Base-by-base conservation (phyloP, 495 filamentous ascomycete genomes). In the Penicillium canescens region DNA sequence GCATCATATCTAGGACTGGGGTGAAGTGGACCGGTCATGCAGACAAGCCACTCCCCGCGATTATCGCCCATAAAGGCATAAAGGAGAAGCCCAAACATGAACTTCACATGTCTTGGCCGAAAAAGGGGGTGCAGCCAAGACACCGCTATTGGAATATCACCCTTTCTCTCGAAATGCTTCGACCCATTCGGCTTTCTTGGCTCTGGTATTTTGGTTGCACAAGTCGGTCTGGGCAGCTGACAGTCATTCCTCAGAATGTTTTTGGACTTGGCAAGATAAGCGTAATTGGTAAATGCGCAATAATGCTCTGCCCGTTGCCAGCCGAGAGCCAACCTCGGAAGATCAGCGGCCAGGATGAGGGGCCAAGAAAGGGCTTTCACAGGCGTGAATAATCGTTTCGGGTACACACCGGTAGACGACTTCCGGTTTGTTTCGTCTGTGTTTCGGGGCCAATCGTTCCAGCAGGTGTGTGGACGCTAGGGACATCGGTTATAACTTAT, bases 301-400 rank as follows among this genome's bases (percentile, higher is more conserved):
- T 57, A 52, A 55, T 37, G 52, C 9, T 58, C 51, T 56, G 42
- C 52, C 64, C 66, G 61, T 65, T 49, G 58, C 66, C 49, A 62
- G 51, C 61, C 68, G 64, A 64, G 56, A 60, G 57, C 52, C 59
- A 60, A 55, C 66, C 65, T 71, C 69, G 68, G 71, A 67, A 64
- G 69, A 73, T 74, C 71, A 67, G 60, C 69, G 57, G 58, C 67
- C 59, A 72, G 65, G 68, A 62, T 65, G 58, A 56, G 51, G 50
- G 60, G 59, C 62, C 60, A 59, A 61, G 62, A 55, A 31, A 40
- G 36, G 24, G 12, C 42, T 63, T 52, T 63, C 60, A 66, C 60
- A 59, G 60, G 60, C 54, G 40, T 42, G 33, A 42, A 37, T 51
- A 51, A 51, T 54, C 38, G 51, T 42, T 46, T 54, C 39, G 38